Conservation (phyloP, 352 stramenopile species). For the Lagenidium giganteum region DNA sequence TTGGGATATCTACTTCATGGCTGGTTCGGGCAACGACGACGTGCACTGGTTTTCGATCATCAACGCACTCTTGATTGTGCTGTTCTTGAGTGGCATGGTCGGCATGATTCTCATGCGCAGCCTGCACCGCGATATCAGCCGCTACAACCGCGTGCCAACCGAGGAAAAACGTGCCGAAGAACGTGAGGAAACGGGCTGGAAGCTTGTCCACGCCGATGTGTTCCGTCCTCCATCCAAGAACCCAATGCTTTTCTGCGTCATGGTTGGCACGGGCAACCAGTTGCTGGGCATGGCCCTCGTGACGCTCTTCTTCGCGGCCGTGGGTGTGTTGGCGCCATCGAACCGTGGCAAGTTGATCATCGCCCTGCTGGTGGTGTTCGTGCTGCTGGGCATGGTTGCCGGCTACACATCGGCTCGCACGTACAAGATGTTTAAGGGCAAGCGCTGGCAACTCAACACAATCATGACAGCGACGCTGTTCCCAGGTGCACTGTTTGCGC, state of each 20-base stretch:
- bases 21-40: constrained; percentile 86
- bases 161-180: constrained; percentile 98
- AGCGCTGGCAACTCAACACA: constrained; percentile 97
- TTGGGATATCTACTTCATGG: constrained; percentile 99
- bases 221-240: constrained; percentile 95
- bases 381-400: constrained; percentile 94
- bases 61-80: constrained; percentile 98
- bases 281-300: constrained; percentile 94
- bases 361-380: constrained; percentile 96
- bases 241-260: constrained; percentile 97
- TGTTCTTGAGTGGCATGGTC: constrained; percentile 99
- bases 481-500: constrained; percentile 93
- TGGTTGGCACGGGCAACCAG: constrained; percentile 97
- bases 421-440: constrained; percentile 99
- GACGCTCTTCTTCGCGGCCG: constrained; percentile 96
- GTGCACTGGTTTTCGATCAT: constrained; percentile 99
- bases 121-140: constrained; percentile 96
- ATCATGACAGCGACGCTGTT: constrained; percentile 95
- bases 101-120: constrained; percentile 98
- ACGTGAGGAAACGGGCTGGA: constrained; percentile 98
- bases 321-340: constrained; percentile 95
- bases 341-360: constrained; percentile 98
- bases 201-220: constrained; percentile 99
- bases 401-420: constrained; percentile 95
- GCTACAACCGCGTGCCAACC: constrained; percentile 96